These are phyloP conservation scores for Golovinomyces cichoracearum DNA, from an alignment of 2,329 filamentous ascomycete species.

Conservation along the genomic window DNA sequence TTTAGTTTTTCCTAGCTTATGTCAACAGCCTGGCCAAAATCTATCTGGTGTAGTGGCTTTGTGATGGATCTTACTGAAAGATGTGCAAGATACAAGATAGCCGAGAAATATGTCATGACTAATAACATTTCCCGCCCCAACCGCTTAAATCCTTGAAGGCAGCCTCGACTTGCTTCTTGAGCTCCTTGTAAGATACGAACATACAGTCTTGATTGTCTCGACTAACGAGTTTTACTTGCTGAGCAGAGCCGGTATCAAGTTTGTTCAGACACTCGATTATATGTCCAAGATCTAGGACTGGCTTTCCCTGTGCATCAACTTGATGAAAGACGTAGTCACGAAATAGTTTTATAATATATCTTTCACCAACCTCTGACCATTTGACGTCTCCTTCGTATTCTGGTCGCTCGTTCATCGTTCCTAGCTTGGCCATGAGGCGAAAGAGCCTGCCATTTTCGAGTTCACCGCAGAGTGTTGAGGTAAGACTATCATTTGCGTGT, in stretches of 20 bases:
- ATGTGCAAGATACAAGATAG: no score
- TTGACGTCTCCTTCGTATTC: conserved; percentile 52
- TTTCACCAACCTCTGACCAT: conserved; percentile 82
- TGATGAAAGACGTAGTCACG: conserved; percentile 95
- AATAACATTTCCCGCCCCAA: conserved; percentile 4
- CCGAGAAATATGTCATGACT: no score
- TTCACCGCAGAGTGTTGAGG: conserved; percentile 46
- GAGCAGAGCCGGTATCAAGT: conserved; percentile 67
- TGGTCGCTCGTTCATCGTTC: conserved; percentile 66
- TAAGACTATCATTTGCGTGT: conserved; percentile 53
- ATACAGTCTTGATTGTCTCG: conserved; percentile 77
- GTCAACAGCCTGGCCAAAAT: no score
- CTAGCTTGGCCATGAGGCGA: conserved; percentile 57
- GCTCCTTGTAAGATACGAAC: conserved; percentile 68
- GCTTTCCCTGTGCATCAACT: conserved; percentile 59
- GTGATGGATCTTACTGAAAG: no score
- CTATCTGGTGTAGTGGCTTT: no score
- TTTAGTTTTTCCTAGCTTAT: no score
- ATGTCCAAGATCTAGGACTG: conserved; percentile 67
- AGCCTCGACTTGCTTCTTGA: conserved; percentile 38
- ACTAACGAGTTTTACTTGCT: conserved; percentile 63
- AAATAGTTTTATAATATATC: conserved; percentile 83
- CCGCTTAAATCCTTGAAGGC: conserved; percentile 29
- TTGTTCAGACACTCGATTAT: conserved; percentile 74
- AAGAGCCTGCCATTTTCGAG: conserved; percentile 73